These are phyloP conservation scores for Penicillium canescens DNA, from an alignment of 495 filamentous ascomycete species.

Conservation along the genomic window DNA sequence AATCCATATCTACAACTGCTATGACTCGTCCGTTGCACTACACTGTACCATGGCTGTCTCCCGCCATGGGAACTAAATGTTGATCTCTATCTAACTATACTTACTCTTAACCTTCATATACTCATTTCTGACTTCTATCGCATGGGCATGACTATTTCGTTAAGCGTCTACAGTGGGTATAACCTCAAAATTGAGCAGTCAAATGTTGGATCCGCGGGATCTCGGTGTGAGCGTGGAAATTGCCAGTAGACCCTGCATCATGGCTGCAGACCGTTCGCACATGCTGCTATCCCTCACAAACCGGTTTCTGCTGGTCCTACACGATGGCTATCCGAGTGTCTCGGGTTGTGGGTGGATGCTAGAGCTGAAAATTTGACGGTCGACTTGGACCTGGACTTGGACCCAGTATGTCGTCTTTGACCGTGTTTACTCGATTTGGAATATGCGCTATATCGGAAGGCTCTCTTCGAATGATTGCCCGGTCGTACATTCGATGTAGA, in stretches of 20 bases:
- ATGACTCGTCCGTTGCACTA: neutral
- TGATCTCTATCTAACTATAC: constrained; percentile 8
- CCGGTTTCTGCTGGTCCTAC: no score
- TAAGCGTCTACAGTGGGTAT: constrained; percentile 7
- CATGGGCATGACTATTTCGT: constrained; percentile 4
- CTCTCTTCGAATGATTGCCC: no score
- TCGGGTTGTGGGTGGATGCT: no score
- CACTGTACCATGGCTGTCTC: neutral
- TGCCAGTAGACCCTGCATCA: neutral
- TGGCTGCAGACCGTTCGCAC: no score
- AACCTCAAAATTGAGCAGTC: constrained; percentile 9
- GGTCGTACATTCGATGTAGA: neutral
- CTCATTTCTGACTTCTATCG: neutral
- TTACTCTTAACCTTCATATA: neutral
- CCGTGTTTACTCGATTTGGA: neutral
- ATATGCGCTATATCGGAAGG: neutral
- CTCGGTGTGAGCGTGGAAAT: neutral
- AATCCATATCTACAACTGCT: neutral
- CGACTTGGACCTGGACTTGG: no score
- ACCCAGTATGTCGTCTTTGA: neutral
- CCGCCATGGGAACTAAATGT: neutral
- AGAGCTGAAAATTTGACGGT: no score
- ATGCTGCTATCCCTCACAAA: no score
- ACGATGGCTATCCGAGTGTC: no score
- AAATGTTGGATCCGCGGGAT: neutral